These are phyloP conservation scores for Colletotrichum brevisporum DNA, from an alignment of 2,329 filamentous ascomycete species.

Conservation along the genomic window DNA sequence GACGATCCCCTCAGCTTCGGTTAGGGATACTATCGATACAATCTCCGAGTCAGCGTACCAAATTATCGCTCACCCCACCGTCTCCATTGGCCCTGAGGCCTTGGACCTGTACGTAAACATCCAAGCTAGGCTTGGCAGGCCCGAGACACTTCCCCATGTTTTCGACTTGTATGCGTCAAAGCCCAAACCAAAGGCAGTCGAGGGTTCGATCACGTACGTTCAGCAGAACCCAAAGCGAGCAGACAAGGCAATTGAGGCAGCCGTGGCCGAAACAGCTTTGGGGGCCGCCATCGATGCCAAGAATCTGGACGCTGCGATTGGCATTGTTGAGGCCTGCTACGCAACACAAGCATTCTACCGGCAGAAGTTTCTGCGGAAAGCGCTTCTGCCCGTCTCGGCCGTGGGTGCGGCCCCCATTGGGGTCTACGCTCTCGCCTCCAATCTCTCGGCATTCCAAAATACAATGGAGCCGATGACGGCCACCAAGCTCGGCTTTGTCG, in stretches of 20 bases:
- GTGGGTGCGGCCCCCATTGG: constrained; percentile 73
- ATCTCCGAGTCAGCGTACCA: constrained; percentile 75
- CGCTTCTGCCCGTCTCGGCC: constrained; percentile 71
- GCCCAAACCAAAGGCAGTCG: constrained; percentile 74
- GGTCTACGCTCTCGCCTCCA: constrained; percentile 78
- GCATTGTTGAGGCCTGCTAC: constrained; percentile 80
- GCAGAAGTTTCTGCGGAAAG: constrained; percentile 76
- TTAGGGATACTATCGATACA: constrained; percentile 62
- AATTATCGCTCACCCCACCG: constrained; percentile 79
- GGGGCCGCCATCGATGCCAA: constrained; percentile 84
- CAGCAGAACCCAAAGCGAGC: constrained; percentile 77
- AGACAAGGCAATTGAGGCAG: constrained; percentile 79
- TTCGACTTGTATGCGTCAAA: constrained; percentile 90
- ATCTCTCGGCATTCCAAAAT: constrained; percentile 75
- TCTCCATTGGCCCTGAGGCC: constrained; percentile 83
- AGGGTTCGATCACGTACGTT: constrained; percentile 71
- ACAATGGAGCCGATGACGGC: constrained; percentile 84
- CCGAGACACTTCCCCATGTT: constrained; percentile 83
- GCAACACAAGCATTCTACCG: constrained; percentile 75
- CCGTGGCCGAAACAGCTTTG: constrained; percentile 80
- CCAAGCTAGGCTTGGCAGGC: constrained; percentile 79
- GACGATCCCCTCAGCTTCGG: constrained; percentile 39
- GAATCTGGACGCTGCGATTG: constrained; percentile 83
- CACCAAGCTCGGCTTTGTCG: constrained; percentile 83
- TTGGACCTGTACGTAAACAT: constrained; percentile 82